These are phyloP conservation scores for Ganoderma boninense DNA, from an alignment of 1,284 basidiomycete species.

Conservation along the genomic window DNA sequence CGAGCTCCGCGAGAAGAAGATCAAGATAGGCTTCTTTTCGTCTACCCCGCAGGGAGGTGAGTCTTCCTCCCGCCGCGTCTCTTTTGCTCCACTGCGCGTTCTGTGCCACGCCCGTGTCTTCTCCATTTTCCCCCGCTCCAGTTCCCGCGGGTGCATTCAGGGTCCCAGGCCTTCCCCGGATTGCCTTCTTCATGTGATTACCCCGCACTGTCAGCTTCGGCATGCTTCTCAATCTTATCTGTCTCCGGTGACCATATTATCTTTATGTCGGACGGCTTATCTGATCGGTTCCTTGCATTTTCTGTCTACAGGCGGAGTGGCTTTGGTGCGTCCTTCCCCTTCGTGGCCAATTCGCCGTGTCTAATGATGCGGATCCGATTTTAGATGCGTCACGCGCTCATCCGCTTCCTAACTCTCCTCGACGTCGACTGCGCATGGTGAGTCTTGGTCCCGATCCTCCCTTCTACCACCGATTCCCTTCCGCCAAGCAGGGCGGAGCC, in stretches of 20 bases:
- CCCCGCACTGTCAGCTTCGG: constrained; percentile 29
- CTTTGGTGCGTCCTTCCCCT: constrained; percentile 63
- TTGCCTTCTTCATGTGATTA: constrained; percentile 16
- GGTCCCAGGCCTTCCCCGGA: neutral
- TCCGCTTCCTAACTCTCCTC: constrained; percentile 80
- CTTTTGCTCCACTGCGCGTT: neutral
- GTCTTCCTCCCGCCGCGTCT: constrained; percentile 27
- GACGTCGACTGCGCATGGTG: constrained; percentile 86
- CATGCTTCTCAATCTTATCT: constrained; percentile 24
- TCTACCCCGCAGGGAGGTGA: constrained; percentile 89
- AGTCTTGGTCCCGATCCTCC: constrained; percentile 33
- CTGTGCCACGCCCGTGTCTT: constrained; percentile 1
- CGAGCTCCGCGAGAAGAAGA: constrained; percentile 82
- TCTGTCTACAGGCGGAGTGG: constrained; percentile 74
- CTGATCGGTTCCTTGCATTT: constrained; percentile 35
- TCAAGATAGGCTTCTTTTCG: constrained; percentile 90
- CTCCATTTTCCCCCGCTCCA: neutral
- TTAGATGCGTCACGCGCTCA: constrained; percentile 89
- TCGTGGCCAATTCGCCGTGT: constrained; percentile 9
- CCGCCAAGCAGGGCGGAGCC: constrained; percentile 17
- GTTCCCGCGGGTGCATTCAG: constrained; percentile 8
- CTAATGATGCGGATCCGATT: constrained; percentile 26
- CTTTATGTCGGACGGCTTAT: constrained; percentile 26
- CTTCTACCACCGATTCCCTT: constrained; percentile 15
- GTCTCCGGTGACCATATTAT: constrained; percentile 14